These are phyloP conservation scores for Candida anglica DNA, from an alignment of 805 yeast species.

Conservation along the genomic window DNA sequence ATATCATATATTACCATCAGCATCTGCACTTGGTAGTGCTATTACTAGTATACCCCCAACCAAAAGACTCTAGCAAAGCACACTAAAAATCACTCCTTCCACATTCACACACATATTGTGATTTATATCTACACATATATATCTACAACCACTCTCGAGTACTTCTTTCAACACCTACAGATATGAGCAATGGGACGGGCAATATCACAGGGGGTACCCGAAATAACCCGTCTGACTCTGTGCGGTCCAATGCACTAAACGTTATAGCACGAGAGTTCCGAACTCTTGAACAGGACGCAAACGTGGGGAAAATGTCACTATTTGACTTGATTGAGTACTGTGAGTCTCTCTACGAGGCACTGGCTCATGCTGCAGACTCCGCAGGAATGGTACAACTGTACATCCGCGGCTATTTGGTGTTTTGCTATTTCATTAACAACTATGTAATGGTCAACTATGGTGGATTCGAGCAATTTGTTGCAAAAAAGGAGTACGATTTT, in stretches of 20 bases:
- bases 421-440: slow-evolving; percentile 40
- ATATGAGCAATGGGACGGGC: too few relatives aligned
- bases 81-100: too few relatives aligned
- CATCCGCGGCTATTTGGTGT: slow-evolving; percentile 35
- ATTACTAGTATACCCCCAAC: too few relatives aligned
- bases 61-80: too few relatives aligned
- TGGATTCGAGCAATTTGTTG: slow-evolving; percentile 39
- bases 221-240: too few relatives aligned
- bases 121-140: too few relatives aligned
- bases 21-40: too few relatives aligned
- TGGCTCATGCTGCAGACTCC: slow-evolving; percentile 7
- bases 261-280: slow-evolving; percentile 34
- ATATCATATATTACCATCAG: too few relatives aligned
- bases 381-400: slow-evolving; percentile 11
- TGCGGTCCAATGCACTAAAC: slow-evolving; percentile 4
- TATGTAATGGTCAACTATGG: slow-evolving; percentile 39
- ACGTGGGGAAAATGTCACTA: slow-evolving; percentile 25
- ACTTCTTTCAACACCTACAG: too few relatives aligned
- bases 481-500: slow-evolving; percentile 33
- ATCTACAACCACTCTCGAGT: too few relatives aligned
- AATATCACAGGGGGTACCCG: too few relatives aligned
- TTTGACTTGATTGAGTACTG: slow-evolving; percentile 41
- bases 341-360: slow-evolving; percentile 32
- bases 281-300: slow-evolving; percentile 29
- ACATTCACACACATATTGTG: too few relatives aligned